Conservation (phyloP, 2,329 filamentous ascomycete species). For the Colletotrichum spaethianum region DNA sequence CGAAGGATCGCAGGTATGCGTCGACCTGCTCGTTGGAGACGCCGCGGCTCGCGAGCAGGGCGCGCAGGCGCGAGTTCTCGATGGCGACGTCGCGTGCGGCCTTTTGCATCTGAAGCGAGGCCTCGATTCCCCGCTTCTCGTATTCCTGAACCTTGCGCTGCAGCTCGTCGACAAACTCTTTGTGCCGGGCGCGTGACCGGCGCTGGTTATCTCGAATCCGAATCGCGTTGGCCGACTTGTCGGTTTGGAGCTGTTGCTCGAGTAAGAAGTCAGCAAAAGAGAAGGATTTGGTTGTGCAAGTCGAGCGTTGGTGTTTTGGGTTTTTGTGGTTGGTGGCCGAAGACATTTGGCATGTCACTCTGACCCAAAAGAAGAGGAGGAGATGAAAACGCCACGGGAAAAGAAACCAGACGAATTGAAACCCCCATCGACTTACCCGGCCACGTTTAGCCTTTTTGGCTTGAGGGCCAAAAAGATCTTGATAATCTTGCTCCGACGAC, state of each 20-base stretch:
- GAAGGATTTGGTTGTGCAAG: neutral
- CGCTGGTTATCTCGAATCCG: conserved; percentile 68
- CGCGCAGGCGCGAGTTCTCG: conserved; percentile 63
- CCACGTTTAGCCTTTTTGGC: conserved; percentile 42
- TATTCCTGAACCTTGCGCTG: conserved; percentile 62
- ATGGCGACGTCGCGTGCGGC: conserved; percentile 64
- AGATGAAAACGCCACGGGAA: no score
- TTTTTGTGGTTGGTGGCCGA: neutral
- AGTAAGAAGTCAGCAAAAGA: conserved; percentile 27
- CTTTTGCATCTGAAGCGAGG: conserved; percentile 67
- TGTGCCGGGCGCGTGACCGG: conserved; percentile 65
- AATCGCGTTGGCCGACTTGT: conserved; percentile 44
- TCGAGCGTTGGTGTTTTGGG: neutral
- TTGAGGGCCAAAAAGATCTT: conserved; percentile 40
- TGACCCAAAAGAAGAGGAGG: neutral
- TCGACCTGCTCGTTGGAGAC: conserved; percentile 57
- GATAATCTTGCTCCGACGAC: conserved; percentile 40
- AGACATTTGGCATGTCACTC: conserved; percentile 1
- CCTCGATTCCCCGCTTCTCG: conserved; percentile 63
- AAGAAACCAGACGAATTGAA: neutral
- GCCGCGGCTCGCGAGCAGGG: conserved; percentile 57
- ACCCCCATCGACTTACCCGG: conserved; percentile 34
- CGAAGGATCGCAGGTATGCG: conserved; percentile 55
- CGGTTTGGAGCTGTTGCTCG: conserved; percentile 40
- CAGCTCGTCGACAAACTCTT: conserved; percentile 64